Evolutionary conservation across 108 stramenopile species (phyloP).

Genomic region (Fistulifera pelliculosa): DNA sequence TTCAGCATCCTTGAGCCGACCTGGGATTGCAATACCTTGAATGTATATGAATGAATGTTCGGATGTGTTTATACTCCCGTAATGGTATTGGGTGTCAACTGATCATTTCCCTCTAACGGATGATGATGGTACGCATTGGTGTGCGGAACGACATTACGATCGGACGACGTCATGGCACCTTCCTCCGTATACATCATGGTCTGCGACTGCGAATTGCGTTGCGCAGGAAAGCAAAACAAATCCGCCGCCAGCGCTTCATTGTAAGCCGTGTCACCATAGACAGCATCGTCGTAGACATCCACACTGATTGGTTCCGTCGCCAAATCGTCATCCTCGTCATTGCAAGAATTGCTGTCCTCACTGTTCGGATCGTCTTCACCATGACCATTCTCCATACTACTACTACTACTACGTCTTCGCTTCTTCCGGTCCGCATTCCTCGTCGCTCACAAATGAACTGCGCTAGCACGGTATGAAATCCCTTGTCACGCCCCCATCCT

Average conservation of each 20-base stretch:
- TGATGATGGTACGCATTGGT: too few species aligned
- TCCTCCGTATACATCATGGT: too few species aligned
- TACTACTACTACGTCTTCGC: constrained; percentile 15
- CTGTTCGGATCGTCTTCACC: background rate
- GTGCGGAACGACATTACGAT: too few species aligned
- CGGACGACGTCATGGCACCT: too few species aligned
- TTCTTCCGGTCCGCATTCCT: constrained; percentile 45
- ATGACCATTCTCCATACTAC: background rate
- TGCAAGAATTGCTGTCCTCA: background rate
- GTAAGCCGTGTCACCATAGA: constrained; percentile 23
- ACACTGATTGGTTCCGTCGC: constrained; percentile 10
- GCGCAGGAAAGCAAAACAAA: constrained; percentile 15
- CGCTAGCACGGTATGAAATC: constrained; percentile 54
- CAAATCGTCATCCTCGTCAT: background rate
- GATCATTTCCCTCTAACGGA: too few species aligned
- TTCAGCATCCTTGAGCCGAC: too few species aligned
- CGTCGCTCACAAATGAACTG: constrained; percentile 53
- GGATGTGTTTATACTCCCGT: too few species aligned
- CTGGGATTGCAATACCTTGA: too few species aligned
- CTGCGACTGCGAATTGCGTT: background rate
- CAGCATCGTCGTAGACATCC: constrained; percentile 25
- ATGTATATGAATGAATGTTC: too few species aligned
- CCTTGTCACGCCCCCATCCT: constrained; percentile 64
- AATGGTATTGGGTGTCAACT: too few species aligned
- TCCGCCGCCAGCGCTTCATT: constrained; percentile 34